phyloP scores from a whole-genome alignment of 169 alveolate genomes.

The Theileria orientalis region DNA sequence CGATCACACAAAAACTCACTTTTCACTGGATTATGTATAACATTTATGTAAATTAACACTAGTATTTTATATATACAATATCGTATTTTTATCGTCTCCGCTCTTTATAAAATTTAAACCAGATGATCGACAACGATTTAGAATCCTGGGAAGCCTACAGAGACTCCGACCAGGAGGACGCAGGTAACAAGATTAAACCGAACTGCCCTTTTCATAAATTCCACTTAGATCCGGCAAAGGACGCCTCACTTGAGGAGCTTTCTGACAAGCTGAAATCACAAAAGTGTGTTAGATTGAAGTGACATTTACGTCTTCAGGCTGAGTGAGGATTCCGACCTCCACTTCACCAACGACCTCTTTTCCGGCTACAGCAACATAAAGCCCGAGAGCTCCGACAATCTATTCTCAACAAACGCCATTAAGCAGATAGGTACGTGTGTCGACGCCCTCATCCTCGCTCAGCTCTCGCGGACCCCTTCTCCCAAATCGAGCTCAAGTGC shows the following conservation, averaged over 20 bases:
- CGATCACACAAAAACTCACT: neutral
- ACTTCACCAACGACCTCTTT: conserved; percentile 54
- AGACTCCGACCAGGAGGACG: conserved; percentile 53
- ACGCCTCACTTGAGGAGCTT: neutral
- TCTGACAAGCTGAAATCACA: conserved; percentile 11
- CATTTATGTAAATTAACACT: neutral
- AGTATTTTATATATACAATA: too few relatives aligned
- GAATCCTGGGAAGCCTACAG: conserved; percentile 64
- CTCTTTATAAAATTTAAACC: neutral
- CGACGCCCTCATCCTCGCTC: neutral
- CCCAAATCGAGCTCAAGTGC: conserved; percentile 48
- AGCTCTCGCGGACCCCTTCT: conserved; percentile 60
- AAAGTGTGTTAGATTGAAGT: neutral
- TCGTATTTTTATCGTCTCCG: neutral
- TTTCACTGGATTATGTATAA: neutral
- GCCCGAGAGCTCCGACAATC: conserved; percentile 14
- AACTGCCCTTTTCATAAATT: neutral
- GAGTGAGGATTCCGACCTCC: conserved; percentile 59
- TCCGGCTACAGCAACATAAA: conserved; percentile 18
- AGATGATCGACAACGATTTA: conserved; percentile 31
- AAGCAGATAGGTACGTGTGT: conserved; percentile 16
- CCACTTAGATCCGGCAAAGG: conserved; percentile 6
- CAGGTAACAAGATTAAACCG: neutral
- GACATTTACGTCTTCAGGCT: conserved; percentile 14
- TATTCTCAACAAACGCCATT: conserved; percentile 33